phyloP scores from a whole-genome alignment of 1,284 basidiomycete genomes.

The Coriolopsis trogii region DNA sequence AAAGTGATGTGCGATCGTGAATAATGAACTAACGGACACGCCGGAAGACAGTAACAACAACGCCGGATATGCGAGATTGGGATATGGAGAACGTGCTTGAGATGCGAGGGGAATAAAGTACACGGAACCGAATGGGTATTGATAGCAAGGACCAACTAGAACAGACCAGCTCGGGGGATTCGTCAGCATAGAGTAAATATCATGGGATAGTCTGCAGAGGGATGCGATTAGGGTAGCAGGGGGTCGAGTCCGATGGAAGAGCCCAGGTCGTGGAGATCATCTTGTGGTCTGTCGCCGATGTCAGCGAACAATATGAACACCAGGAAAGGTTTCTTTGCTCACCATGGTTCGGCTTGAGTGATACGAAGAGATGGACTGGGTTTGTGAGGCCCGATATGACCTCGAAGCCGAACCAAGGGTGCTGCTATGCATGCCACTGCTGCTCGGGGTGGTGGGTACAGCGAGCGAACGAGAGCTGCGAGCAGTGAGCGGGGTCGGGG shows the following conservation, averaged over 20 bases:
- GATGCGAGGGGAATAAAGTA: slow-evolving; percentile 32
- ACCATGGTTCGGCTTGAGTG: slow-evolving; percentile 48
- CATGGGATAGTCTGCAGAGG: slow-evolving; percentile 23
- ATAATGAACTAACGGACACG: slow-evolving; percentile 23
- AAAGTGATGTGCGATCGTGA: slow-evolving; percentile 30
- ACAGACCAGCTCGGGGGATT: slow-evolving; percentile 35
- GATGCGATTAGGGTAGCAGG: slow-evolving; percentile 25
- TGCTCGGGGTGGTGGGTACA: slow-evolving; percentile 63
- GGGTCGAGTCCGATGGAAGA: slow-evolving; percentile 28
- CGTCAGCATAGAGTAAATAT: slow-evolving; percentile 30
- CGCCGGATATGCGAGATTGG: slow-evolving; percentile 22
- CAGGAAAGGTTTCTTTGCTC: background rate
- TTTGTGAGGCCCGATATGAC: slow-evolving; percentile 44
- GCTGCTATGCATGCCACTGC: slow-evolving; percentile 35
- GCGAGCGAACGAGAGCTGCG: slow-evolving; percentile 61
- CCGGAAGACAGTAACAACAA: slow-evolving; percentile 26
- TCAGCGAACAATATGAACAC: background rate
- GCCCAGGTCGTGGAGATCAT: slow-evolving; percentile 27
- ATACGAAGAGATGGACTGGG: slow-evolving; percentile 43
- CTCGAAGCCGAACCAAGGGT: slow-evolving; percentile 39
- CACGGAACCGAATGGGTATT: slow-evolving; percentile 33
- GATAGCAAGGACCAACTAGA: slow-evolving; percentile 30
- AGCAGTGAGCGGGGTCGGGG: slow-evolving; percentile 80
- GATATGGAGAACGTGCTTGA: slow-evolving; percentile 21
- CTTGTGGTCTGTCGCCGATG: slow-evolving; percentile 25